These are phyloP conservation scores for Tetrapisispora arboricola DNA, from an alignment of 805 yeast genomes.

Conservation along the genomic window DNA sequence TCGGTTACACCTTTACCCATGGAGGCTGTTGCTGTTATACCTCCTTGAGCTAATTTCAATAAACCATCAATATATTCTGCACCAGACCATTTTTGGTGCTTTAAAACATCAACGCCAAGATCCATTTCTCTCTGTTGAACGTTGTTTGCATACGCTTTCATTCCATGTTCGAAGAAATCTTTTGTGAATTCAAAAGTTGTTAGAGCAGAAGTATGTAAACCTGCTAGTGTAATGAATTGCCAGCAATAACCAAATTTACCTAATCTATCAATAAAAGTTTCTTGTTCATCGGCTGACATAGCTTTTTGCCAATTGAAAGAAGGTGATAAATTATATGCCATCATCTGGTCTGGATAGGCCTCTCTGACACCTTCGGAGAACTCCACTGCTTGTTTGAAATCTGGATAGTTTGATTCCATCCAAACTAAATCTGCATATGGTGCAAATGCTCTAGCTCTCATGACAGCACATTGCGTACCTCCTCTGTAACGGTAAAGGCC, in stretches of 20 bases:
- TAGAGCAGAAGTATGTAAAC: conserved; percentile 90
- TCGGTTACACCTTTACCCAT: conserved; percentile 99
- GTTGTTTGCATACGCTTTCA: conserved; percentile 88
- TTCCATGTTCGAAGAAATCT: conserved; percentile 70
- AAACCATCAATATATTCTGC: conserved; percentile 92
- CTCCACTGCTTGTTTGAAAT: conserved; percentile 85
- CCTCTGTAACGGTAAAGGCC: conserved; percentile 95
- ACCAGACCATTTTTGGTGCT: conserved; percentile 98
- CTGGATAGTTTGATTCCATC: conserved; percentile 98
- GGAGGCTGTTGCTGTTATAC: conserved; percentile 91
- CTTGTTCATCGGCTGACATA: conserved; percentile 78
- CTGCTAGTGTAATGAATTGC: conserved; percentile 97
- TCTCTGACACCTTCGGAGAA: conserved; percentile 86
- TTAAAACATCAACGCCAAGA: conserved; percentile 85
- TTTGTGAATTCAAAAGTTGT: conserved; percentile 79
- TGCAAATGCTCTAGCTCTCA: conserved; percentile 91
- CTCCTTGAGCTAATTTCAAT: conserved; percentile 85
- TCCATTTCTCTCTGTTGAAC: conserved; percentile 85
- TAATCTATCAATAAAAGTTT: conserved; percentile 78
- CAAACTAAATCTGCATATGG: conserved; percentile 83
- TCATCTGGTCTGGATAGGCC: conserved; percentile 82
- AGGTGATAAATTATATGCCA: conserved; percentile 93
- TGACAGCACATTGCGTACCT: conserved; percentile 94
- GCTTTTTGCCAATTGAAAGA: conserved; percentile 97
- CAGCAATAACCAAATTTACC: conserved; percentile 87